A percentile compares a stretch with the other conserved stretches of the same genome.
phyloP scores from a whole-genome alignment of 306 rosid species.

The Delonix regia region DNA sequence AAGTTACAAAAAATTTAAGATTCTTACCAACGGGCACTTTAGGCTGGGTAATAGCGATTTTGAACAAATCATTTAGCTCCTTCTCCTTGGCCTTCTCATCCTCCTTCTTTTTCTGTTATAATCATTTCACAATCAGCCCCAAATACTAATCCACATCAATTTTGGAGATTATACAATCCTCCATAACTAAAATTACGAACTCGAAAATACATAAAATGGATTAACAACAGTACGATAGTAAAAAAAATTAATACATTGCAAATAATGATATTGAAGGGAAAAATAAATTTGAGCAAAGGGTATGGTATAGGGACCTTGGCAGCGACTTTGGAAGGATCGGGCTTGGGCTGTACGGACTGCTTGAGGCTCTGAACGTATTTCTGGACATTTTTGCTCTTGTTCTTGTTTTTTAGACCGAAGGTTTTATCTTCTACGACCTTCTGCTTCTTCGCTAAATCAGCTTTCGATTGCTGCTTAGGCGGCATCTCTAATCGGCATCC shows the following conservation, averaged over 20 bases:
- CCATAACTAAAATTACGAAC: neutral
- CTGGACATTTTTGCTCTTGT: slow-evolving; percentile 74
- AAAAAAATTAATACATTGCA: neutral
- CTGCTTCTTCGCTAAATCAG: slow-evolving; percentile 77
- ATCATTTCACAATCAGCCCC: neutral
- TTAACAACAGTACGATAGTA: neutral
- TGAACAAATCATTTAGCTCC: slow-evolving; percentile 74
- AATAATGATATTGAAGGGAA: neutral
- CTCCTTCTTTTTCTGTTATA: slow-evolving; percentile 75
- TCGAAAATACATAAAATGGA: neutral
- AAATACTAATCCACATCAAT: neutral
- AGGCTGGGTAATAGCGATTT: slow-evolving; percentile 75
- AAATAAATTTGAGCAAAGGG: neutral
- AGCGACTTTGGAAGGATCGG: slow-evolving; percentile 50
- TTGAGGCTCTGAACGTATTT: slow-evolving; percentile 69
- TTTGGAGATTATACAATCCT: neutral
- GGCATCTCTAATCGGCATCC: slow-evolving; percentile 55
- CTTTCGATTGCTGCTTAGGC: slow-evolving; percentile 66
- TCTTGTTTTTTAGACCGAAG: slow-evolving; percentile 74
- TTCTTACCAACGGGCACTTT: slow-evolving; percentile 72
- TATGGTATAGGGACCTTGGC: slow-evolving; percentile 48
- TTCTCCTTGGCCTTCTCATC: slow-evolving; percentile 76
- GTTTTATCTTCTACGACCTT: slow-evolving; percentile 81
- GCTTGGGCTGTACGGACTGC: slow-evolving; percentile 63
- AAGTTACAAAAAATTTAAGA: neutral